These are phyloP conservation scores for Boletus pseudo-olivaceus DNA, from an alignment of 768 basidiomycete genomes.

Conservation along the genomic window DNA sequence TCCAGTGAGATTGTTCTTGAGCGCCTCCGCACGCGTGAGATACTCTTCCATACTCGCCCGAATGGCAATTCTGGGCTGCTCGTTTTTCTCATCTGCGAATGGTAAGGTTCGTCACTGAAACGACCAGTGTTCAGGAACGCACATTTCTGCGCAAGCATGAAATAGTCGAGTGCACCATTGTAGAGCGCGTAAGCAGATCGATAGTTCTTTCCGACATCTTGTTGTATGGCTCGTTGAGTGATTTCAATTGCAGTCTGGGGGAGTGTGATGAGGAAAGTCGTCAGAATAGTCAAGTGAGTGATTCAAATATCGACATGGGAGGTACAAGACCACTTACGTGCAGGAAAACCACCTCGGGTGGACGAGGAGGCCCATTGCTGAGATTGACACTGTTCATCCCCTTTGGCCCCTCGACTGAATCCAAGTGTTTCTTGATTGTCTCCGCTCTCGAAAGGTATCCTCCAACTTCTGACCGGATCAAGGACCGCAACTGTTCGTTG, in stretches of 20 bases:
- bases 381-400: neutral
- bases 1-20: too few relatives aligned
- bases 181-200: slow-evolving; percentile 88
- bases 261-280: neutral
- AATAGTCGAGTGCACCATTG: slow-evolving; percentile 92
- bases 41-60: slow-evolving; percentile 85
- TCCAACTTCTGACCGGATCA: slow-evolving; percentile 81
- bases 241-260: slow-evolving; percentile 75
- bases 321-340: slow-evolving; percentile 2
- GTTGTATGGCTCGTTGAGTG: slow-evolving; percentile 84
- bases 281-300: neutral
- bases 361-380: slow-evolving; percentile 2
- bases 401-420: slow-evolving; percentile 1
- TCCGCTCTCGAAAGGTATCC: slow-evolving; percentile 92
- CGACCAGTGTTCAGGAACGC: neutral
- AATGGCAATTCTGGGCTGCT: slow-evolving; percentile 80
- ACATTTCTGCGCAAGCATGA: slow-evolving; percentile 95
- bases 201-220: slow-evolving; percentile 88
- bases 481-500: slow-evolving; percentile 81
- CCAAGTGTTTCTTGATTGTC: slow-evolving; percentile 78
- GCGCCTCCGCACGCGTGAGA: slow-evolving; percentile 80
- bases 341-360: slow-evolving; percentile 16
- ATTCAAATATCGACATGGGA: neutral
- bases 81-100: slow-evolving; percentile 73
- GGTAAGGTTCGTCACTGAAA: neutral